These are phyloP conservation scores for Schizochytrium sp. DNA, from an alignment of 108 stramenopile genomes.

Conservation along the genomic window DNA sequence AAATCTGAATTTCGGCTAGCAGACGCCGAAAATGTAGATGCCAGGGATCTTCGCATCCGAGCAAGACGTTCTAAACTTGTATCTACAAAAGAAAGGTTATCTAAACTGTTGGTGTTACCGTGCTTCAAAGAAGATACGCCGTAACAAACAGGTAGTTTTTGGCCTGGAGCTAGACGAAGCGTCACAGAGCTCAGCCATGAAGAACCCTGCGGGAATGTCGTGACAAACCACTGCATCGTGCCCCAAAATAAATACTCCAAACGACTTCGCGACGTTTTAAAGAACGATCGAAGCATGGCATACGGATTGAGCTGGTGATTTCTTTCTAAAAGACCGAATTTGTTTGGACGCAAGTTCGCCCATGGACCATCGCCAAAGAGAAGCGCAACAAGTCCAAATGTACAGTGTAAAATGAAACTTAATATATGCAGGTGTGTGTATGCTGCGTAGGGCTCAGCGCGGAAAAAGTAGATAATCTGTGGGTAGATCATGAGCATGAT, in stretches of 20 bases:
- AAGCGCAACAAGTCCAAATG: constrained; percentile 43
- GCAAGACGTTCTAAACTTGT: background rate
- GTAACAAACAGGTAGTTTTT: background rate
- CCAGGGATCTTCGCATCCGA: constrained; percentile 19
- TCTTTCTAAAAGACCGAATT: constrained; percentile 8
- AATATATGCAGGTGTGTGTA: constrained; percentile 44
- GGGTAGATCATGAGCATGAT: too few relatives aligned
- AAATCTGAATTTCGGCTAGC: background rate
- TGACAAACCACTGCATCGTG: constrained; percentile 19
- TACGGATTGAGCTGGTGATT: constrained; percentile 59
- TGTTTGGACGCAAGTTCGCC: constrained; percentile 48
- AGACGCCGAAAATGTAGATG: background rate
- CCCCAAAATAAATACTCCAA: constrained; percentile 42
- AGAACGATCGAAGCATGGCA: constrained; percentile 13
- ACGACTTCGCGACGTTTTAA: background rate
- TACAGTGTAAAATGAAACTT: constrained; percentile 42
- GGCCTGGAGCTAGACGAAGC: constrained; percentile 25
- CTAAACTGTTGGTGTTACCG: too few relatives aligned
- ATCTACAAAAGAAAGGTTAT: background rate
- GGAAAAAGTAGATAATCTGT: constrained; percentile 58
- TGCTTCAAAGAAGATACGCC: too few relatives aligned
- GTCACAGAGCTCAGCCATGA: background rate
- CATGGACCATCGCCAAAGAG: constrained; percentile 55
- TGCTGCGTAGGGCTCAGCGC: constrained; percentile 28
- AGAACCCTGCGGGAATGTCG: constrained; percentile 1